Conservation (phyloP, 2,329 filamentous ascomycete species). For the Colletotrichum graminicola region DNA sequence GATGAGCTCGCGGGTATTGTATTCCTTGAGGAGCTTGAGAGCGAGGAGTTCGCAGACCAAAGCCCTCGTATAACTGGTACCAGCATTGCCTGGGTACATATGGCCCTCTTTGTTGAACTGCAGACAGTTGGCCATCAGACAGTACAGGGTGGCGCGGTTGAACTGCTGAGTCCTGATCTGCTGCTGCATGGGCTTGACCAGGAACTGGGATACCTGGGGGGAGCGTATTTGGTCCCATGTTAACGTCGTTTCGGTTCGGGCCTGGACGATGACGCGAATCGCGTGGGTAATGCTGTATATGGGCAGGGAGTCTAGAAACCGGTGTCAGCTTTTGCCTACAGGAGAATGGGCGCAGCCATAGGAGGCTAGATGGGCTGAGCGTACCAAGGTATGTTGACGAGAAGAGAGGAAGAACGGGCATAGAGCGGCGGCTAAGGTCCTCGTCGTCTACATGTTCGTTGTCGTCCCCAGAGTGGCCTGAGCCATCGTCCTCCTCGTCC, state of each 20-base stretch:
- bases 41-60: conserved; percentile 92
- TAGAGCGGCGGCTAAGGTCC: conserved; percentile 49
- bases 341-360: background rate
- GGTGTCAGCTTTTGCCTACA: background rate
- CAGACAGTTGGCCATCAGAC: conserved; percentile 91
- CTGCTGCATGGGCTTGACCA: conserved; percentile 95
- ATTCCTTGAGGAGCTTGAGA: conserved; percentile 90
- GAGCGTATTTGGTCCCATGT: conserved; percentile 96
- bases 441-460: conserved; percentile 53
- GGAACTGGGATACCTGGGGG: conserved; percentile 95
- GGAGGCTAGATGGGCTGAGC: conserved; percentile 27
- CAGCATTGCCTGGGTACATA: conserved; percentile 84
- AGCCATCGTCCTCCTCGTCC: conserved; percentile 47
- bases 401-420: conserved; percentile 78
- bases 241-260: conserved; percentile 90
- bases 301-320: conserved; percentile 79
- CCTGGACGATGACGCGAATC: conserved; percentile 85
- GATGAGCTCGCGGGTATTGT: conserved; percentile 88
- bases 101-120: conserved; percentile 93
- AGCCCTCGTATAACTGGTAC: conserved; percentile 85
- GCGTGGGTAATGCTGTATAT: conserved; percentile 92
- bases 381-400: conserved; percentile 82
- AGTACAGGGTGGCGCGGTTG: conserved; percentile 87
- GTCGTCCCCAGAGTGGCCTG: conserved; percentile 46
- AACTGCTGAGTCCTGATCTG: conserved; percentile 87